phyloP scores from a whole-genome alignment of 2,329 filamentous ascomycete genomes.

The Thielaviopsis ethacetica region DNA sequence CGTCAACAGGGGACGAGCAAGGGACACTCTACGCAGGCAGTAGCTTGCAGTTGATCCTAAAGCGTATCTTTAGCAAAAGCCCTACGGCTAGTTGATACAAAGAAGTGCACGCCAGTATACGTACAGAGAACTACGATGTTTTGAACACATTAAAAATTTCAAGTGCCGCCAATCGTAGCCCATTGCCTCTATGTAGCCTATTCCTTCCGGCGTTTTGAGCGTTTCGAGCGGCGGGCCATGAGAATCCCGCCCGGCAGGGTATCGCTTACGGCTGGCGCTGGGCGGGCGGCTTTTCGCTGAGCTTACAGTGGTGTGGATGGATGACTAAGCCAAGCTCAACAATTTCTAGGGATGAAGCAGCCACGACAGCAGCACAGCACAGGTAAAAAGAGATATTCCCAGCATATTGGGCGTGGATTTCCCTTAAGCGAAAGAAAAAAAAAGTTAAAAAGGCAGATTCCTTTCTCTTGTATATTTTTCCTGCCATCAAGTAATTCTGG shows the following conservation, averaged over 20 bases:
- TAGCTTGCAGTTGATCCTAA: too few relatives aligned
- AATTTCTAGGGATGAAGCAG: slow-evolving; percentile 3
- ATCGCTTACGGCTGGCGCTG: neutral
- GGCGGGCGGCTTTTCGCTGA: neutral
- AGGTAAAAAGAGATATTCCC: too few relatives aligned
- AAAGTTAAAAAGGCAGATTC: neutral
- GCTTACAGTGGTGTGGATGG: neutral
- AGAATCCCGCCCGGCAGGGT: neutral
- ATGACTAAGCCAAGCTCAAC: slow-evolving; percentile 11
- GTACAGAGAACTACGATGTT: too few relatives aligned
- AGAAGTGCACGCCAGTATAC: neutral
- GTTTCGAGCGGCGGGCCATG: neutral
- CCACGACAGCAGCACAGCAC: neutral
- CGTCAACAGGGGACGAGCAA: neutral
- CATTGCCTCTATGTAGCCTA: neutral
- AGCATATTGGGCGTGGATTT: neutral
- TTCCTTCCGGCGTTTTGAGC: neutral
- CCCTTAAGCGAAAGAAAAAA: neutral
- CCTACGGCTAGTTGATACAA: too few relatives aligned
- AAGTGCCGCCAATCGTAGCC: neutral
- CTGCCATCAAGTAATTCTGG: neutral
- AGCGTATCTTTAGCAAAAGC: too few relatives aligned
- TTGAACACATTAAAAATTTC: neutral
- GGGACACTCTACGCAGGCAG: neutral
- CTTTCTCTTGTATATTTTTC: neutral